A percentile compares a stretch with the other conserved stretches of the same genome.
phyloP scores from a whole-genome alignment of 768 basidiomycete species.

The Rhizopogon vesiculosus region DNA sequence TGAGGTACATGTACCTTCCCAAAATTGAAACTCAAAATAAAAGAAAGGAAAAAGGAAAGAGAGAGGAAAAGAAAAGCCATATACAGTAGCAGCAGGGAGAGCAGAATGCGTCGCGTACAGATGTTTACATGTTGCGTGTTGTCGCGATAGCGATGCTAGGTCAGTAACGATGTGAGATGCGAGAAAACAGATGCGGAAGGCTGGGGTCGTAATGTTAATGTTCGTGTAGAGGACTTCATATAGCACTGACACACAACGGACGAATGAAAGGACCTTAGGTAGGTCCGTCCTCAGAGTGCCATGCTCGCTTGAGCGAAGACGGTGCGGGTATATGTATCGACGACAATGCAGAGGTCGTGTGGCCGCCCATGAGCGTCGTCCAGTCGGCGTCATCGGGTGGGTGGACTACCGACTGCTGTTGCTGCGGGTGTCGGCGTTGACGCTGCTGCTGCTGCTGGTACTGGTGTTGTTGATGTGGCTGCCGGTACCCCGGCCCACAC shows the following conservation, averaged over 20 bases:
- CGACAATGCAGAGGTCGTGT: constrained; percentile 18
- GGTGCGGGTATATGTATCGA: constrained; percentile 7
- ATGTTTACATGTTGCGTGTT: background rate
- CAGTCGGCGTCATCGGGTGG: background rate
- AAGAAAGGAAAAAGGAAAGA: background rate
- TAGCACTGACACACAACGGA: background rate
- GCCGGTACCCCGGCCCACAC: background rate
- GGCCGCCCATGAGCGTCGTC: background rate
- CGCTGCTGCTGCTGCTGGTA: constrained; percentile 3
- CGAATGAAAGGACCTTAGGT: background rate
- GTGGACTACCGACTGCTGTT: constrained; percentile 2
- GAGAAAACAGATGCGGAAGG: background rate
- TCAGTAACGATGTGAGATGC: background rate
- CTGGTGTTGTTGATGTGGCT: background rate
- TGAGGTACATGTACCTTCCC: background rate
- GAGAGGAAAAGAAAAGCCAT: background rate
- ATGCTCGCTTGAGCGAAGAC: constrained; percentile 21
- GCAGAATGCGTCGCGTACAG: background rate
- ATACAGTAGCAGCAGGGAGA: background rate
- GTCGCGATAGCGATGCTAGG: background rate
- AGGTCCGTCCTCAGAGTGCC: constrained; percentile 18
- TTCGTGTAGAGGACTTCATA: background rate
- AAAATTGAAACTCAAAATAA: background rate
- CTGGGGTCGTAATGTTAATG: background rate
- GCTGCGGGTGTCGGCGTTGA: constrained; percentile 1